Base-by-base conservation (phyloP, 805 yeast species). In the Nakazawaea sp. region DNA sequence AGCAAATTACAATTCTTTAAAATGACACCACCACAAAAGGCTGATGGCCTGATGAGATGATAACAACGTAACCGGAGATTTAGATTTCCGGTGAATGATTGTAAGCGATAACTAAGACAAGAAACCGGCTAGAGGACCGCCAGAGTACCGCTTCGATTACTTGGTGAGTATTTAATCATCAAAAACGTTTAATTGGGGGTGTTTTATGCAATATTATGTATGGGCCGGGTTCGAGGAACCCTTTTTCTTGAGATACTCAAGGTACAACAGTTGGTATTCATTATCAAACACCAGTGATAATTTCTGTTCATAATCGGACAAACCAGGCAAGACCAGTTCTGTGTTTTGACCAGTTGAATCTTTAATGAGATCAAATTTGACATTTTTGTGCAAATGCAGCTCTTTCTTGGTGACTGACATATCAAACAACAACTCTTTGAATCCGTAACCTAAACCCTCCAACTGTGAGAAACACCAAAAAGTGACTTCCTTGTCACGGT, bases 401-500 rank as follows among this genome's bases (percentile, higher is more conserved):
- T 25, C 26, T 8, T 15, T 24, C 13, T 35, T 24, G n/a, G 29
- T 18, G 20, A 30, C 19, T 4, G 33, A 15, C 9, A 35, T 18
- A 27, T 39, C 42, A n/a, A 39, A 12, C 30, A 39, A 8, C 5
- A 30, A 21, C 13, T 39, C 42, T 27, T 34, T 39, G 9, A 24
- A 30, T 4, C 32, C 34, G 20, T 34, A 34, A 17, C 42, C 42
- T 7, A 39, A 18, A n/a, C 26, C 27, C 21, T 39, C 38, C 5
- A 39, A 17, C 23, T 39, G 30, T 4, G 17, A 27, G 15, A 39
- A 18, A 30, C 38, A 34, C 42, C 42, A 39, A 17, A 24, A 30
- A 4, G 33, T 31, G 11, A 34, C 27, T 5, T 21, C 16, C 4
- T 32, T 12, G 15, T 33, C 27, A 5, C 24, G 9, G 12, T 11